Percentiles rank a stretch among this genome's conserved stretches.
Evolutionary conservation across 2,329 filamentous ascomycete genomes (phyloP).

Genomic region (Erysiphe pulchra): DNA sequence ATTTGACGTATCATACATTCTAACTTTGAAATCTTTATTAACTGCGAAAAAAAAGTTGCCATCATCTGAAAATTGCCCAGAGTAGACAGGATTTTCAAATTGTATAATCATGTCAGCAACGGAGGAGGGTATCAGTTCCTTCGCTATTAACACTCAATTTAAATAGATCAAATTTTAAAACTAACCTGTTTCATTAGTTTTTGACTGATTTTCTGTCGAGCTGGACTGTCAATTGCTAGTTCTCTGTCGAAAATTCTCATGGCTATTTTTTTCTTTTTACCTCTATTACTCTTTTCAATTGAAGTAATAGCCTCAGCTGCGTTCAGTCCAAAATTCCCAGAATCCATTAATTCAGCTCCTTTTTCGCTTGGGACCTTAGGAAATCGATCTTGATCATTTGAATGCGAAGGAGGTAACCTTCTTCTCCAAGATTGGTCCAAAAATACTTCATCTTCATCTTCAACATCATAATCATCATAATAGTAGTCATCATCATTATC

Average conservation of each 20-base stretch:
- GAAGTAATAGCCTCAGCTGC: slow-evolving; percentile 25
- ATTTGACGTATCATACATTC: slow-evolving; percentile 94
- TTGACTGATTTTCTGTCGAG: slow-evolving; percentile 32
- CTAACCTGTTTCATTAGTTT: slow-evolving; percentile 41
- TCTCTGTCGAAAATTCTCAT: slow-evolving; percentile 58
- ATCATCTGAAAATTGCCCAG: slow-evolving; percentile 87
- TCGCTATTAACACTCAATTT: neutral
- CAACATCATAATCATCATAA: too few relatives aligned
- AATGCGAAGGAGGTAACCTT: too few relatives aligned
- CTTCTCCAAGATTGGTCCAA: too few relatives aligned
- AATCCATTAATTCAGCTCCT: slow-evolving; percentile 56
- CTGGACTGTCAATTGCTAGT: slow-evolving; percentile 39
- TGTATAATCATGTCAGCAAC: slow-evolving; percentile 70
- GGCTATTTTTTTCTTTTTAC: slow-evolving; percentile 29
- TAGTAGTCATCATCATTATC: too few relatives aligned
- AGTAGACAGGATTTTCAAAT: slow-evolving; percentile 69
- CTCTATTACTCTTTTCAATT: slow-evolving; percentile 17
- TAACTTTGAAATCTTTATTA: slow-evolving; percentile 76
- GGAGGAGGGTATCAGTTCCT: slow-evolving; percentile 54
- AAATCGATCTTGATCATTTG: too few relatives aligned
- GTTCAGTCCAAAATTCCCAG: slow-evolving; percentile 53
- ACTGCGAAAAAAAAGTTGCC: slow-evolving; percentile 93
- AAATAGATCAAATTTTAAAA: neutral
- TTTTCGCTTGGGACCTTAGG: slow-evolving; percentile 26
- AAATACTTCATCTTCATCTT: too few relatives aligned